Evolutionary conservation across 768 basidiomycete genomes (phyloP).

Genomic region (Strobilomyces echinocephalus): DNA sequence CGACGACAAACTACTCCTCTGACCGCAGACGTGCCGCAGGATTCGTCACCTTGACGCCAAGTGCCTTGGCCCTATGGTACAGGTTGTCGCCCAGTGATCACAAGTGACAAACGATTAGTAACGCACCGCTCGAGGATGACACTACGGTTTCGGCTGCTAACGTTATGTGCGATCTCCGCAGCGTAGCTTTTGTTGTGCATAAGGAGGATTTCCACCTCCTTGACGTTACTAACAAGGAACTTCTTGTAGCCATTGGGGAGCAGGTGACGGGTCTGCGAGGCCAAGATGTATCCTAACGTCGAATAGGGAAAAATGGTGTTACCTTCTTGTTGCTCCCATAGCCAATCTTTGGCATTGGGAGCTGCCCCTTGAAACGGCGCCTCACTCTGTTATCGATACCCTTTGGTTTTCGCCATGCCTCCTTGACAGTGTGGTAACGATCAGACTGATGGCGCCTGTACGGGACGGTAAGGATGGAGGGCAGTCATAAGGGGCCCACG

Average conservation of each 20-base stretch:
- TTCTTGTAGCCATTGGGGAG: slow-evolving; percentile 96
- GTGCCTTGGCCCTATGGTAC: slow-evolving; percentile 63
- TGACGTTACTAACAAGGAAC: slow-evolving; percentile 89
- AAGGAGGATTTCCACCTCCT: slow-evolving; percentile 90
- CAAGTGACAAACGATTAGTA: slow-evolving; percentile 11
- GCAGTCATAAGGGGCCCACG: slow-evolving; percentile 28
- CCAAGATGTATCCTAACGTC: slow-evolving; percentile 1
- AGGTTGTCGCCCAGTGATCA: slow-evolving; percentile 7
- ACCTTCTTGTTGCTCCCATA: slow-evolving; percentile 85
- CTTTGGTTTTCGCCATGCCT: slow-evolving; percentile 99
- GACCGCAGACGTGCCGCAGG: slow-evolving; percentile 87
- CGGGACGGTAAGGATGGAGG: slow-evolving; percentile 11
- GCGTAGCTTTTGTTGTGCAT: slow-evolving; percentile 98
- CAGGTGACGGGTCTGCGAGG: slow-evolving; percentile 77
- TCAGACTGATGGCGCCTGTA: slow-evolving; percentile 95
- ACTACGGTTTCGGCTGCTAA: slow-evolving; percentile 92
- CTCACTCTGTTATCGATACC: slow-evolving; percentile 99
- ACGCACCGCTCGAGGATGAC: slow-evolving; percentile 79
- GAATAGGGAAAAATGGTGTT: slow-evolving; percentile 19
- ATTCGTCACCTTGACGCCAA: slow-evolving; percentile 94
- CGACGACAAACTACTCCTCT: slow-evolving; percentile 67
- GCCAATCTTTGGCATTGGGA: slow-evolving; percentile 88
- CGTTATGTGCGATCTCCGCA: slow-evolving; percentile 94
- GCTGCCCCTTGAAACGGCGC: slow-evolving; percentile 92
- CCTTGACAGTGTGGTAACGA: slow-evolving; percentile 94